Conservation (phyloP, 148 eudicot genomes). For the Camellia lanceoleosa region DNA sequence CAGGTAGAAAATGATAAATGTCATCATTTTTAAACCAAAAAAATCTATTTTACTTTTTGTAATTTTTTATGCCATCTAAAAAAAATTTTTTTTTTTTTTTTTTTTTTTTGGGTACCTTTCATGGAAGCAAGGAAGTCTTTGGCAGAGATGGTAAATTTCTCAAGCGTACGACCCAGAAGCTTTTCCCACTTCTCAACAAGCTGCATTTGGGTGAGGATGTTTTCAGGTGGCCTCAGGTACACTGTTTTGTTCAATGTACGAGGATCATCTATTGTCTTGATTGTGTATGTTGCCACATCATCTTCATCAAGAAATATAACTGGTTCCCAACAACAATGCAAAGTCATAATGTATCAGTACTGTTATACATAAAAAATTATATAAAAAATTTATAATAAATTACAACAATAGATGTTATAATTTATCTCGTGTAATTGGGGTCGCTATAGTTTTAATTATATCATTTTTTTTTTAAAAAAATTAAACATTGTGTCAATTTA, state of each 20-base stretch:
- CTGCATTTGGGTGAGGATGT: constrained; percentile 46
- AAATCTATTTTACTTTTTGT: neutral
- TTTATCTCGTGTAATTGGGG: too few species aligned
- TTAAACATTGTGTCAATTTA: too few species aligned
- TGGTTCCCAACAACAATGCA: neutral
- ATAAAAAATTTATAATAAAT: too few species aligned
- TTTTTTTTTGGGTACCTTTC: constrained; percentile 38
- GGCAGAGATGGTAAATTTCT: constrained; percentile 30
- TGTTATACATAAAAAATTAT: too few species aligned
- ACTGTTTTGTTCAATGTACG: constrained; percentile 57
- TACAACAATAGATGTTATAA: too few species aligned
- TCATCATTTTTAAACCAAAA: neutral
- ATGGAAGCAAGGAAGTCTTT: constrained; percentile 40
- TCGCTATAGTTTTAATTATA: too few species aligned
- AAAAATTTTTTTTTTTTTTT: neutral
- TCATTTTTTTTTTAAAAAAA: too few species aligned
- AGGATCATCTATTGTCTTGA: constrained; percentile 55
- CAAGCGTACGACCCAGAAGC: constrained; percentile 34
- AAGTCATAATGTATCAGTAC: too few species aligned
- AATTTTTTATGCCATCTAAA: too few species aligned
- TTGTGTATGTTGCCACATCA: constrained; percentile 39
- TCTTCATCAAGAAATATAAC: constrained; percentile 40
- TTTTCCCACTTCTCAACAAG: constrained; percentile 59
- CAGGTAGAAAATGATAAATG: too few species aligned
- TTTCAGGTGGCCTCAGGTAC: constrained; percentile 51